Conservation (phyloP, 116 monocot genomes). For the Zostera marina region DNA sequence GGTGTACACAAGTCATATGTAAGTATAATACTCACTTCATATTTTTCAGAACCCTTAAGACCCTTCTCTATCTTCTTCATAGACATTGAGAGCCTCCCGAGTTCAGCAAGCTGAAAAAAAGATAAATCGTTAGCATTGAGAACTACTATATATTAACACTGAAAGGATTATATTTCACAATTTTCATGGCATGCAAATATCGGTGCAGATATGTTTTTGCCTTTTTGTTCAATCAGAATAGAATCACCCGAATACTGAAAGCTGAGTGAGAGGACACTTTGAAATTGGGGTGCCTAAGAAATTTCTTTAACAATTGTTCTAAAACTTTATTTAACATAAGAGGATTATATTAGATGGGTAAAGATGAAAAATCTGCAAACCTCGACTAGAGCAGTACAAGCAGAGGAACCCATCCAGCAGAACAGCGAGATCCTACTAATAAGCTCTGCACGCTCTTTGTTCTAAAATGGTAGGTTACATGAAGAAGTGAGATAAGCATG, state of each 20-base stretch:
- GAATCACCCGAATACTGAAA: too few relatives aligned
- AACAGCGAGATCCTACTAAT: conserved; percentile 77
- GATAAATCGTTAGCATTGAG: not conserved
- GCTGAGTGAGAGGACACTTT: too few relatives aligned
- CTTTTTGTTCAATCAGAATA: too few relatives aligned
- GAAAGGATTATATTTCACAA: not conserved
- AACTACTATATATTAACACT: not conserved
- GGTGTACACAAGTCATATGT: not conserved
- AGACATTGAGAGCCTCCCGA: conserved; percentile 52
- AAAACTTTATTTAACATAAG: not conserved
- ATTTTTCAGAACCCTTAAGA: conserved; percentile 38
- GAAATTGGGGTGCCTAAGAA: too few relatives aligned
- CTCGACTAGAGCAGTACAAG: conserved; percentile 71
- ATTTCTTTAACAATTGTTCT: not conserved
- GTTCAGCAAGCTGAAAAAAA: conserved; percentile 50
- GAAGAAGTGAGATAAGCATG: too few relatives aligned
- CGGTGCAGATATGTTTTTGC: too few relatives aligned
- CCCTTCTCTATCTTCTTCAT: conserved; percentile 79
- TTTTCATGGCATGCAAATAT: too few relatives aligned
- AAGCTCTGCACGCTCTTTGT: conserved; percentile 82
- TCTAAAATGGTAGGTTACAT: conserved; percentile 12
- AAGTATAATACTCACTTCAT: conserved; percentile 20
- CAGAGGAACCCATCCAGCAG: conserved; percentile 90
- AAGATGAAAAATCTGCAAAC: conserved; percentile 17
- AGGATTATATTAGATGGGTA: too few relatives aligned